Conservation (phyloP, 352 stramenopile species). For the Pythium scleroteichum region DNA sequence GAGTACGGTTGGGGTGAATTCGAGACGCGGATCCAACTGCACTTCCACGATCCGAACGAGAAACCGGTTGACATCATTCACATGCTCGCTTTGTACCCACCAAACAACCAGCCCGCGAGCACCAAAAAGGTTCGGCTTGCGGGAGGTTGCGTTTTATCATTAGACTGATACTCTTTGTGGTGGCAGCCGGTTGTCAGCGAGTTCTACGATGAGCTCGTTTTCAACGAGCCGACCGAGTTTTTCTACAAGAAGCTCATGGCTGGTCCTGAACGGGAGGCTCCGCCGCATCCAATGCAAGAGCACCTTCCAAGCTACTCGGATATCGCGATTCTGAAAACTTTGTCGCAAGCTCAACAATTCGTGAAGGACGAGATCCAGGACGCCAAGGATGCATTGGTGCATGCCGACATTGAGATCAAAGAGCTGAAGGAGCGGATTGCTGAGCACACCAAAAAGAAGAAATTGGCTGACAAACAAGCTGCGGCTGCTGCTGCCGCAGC, state of each 20-base stretch:
- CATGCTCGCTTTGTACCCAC: constrained; percentile 84
- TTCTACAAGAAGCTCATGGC: constrained; percentile 94
- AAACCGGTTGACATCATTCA: constrained; percentile 91
- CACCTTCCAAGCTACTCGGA: constrained; percentile 90
- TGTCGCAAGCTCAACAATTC: constrained; percentile 84
- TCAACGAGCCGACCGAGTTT: constrained; percentile 95
- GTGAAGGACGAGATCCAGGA: constrained; percentile 73
- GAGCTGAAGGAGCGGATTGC: constrained; percentile 75
- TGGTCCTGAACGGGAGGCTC: constrained; percentile 62
- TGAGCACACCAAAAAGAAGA: constrained; percentile 80
- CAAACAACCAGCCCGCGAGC: constrained; percentile 83
- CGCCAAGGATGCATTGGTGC: constrained; percentile 67
- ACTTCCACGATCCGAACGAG: constrained; percentile 95
- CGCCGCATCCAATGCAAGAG: constrained; percentile 74
- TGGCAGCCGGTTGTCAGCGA: constrained; percentile 93
- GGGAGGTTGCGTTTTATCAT: no score
- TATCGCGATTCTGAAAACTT: constrained; percentile 79
- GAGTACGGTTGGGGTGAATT: constrained; percentile 98
- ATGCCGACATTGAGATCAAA: constrained; percentile 69
- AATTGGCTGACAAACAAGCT: constrained; percentile 54
- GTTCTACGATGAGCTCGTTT: constrained; percentile 98
- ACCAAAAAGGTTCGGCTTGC: constrained; percentile 93
- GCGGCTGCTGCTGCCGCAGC: constrained; percentile 22
- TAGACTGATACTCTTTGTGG: constrained; percentile 1
- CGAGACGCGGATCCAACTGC: constrained; percentile 95